Evolutionary conservation across 23 red algal genomes (phyloP).

Genomic region (Pyropia haitanensis): DNA sequence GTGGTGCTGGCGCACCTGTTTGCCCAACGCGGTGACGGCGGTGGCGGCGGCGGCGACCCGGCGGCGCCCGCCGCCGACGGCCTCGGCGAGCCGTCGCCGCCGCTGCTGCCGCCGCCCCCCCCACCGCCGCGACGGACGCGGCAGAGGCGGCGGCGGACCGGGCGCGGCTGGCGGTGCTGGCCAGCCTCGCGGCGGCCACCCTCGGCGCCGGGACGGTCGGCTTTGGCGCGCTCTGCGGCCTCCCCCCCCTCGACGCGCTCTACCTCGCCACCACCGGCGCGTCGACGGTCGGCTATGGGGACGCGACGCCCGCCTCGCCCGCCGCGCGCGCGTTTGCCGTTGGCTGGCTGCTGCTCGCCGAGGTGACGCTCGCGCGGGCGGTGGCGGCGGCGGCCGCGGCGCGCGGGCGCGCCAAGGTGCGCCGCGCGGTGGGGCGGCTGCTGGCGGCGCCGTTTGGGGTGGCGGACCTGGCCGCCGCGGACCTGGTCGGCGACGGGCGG

Average conservation of each 20-base stretch:
- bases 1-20: constrained; percentile 25
- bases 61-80: background rate
- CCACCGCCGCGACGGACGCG: background rate
- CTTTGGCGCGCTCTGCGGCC: constrained; percentile 15
- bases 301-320: constrained; percentile 24
- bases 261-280: constrained; percentile 54
- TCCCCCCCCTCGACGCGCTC: constrained; percentile 29
- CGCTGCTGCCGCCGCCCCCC: background rate
- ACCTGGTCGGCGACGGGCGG: constrained; percentile 25
- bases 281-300: constrained; percentile 65
- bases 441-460: constrained; percentile 32
- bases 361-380: constrained; percentile 33
- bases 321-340: constrained; percentile 23
- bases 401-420: constrained; percentile 21
- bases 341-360: constrained; percentile 52
- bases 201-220: constrained; percentile 17
- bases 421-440: constrained; percentile 22
- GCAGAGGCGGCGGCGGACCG: background rate
- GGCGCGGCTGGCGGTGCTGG: background rate
- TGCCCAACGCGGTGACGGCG: constrained; percentile 3
- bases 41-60: background rate
- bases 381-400: constrained; percentile 22
- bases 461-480: constrained; percentile 14
- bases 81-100: background rate
- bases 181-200: constrained; percentile 3